Conservation (phyloP, 441 rosid genomes). For the Populus trichocarpa region DNA sequence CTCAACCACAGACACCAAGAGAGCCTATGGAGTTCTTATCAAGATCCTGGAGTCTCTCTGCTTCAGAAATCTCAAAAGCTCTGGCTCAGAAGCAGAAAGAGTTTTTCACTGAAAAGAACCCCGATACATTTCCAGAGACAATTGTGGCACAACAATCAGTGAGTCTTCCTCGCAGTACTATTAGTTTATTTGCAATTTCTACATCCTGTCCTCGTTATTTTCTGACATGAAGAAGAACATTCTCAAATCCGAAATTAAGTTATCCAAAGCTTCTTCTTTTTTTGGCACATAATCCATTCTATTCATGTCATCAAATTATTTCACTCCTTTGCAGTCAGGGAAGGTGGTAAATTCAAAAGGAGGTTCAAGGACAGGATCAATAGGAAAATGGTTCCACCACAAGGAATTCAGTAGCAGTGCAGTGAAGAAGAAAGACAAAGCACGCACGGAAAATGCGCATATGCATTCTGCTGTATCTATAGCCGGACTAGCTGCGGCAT, state of each 20-base stretch:
- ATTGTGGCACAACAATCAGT: conserved; percentile 37
- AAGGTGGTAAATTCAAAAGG: conserved; percentile 43
- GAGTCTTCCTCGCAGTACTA: not conserved
- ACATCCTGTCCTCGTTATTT: not conserved
- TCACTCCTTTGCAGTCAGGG: conserved; percentile 39
- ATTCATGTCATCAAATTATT: not conserved
- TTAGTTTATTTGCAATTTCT: not conserved
- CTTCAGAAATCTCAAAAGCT: conserved; percentile 88
- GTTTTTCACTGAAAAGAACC: conserved; percentile 24
- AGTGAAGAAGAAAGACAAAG: conserved; percentile 73
- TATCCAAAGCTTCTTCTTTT: not conserved
- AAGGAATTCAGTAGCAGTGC: conserved; percentile 39
- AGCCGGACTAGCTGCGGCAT: conserved; percentile 86
- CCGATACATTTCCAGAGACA: conserved; percentile 32
- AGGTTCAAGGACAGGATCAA: conserved; percentile 50
- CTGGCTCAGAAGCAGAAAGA: conserved; percentile 69
- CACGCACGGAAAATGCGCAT: conserved; percentile 67
- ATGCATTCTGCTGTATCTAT: conserved; percentile 75
- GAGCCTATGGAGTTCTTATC: conserved; percentile 94
- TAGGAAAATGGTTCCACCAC: conserved; percentile 87
- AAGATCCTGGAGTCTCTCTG: conserved; percentile 92
- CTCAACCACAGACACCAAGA: conserved; percentile 73
- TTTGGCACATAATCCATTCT: not conserved
- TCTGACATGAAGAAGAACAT: not conserved
- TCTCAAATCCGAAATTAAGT: not conserved